Evolutionary conservation across 768 basidiomycete species (phyloP).

Genomic region (Russula griseocarnosa): DNA sequence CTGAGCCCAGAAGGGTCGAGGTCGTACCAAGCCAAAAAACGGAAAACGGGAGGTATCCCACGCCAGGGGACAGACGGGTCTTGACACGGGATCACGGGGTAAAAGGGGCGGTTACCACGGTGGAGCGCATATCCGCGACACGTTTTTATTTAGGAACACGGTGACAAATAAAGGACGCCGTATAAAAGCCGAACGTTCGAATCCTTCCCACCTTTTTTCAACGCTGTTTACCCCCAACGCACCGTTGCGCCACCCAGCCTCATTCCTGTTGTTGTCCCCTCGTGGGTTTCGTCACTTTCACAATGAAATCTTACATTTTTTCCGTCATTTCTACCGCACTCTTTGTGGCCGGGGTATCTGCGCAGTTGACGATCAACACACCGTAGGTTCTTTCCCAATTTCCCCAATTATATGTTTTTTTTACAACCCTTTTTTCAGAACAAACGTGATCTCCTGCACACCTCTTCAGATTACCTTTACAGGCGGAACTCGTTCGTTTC

Average conservation of each 20-base stretch:
- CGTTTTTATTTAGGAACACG: neutral
- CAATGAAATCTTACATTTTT: conserved; percentile 47
- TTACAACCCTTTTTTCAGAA: conserved; percentile 35
- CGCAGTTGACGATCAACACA: conserved; percentile 60
- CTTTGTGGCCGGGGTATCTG: conserved; percentile 42
- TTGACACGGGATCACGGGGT: neutral
- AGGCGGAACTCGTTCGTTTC: conserved; percentile 46
- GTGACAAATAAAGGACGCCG: conserved; percentile 1
- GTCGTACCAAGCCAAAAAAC: neutral
- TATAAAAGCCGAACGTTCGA: conserved; percentile 16
- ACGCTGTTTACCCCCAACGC: conserved; percentile 31
- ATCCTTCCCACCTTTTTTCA: conserved; percentile 25
- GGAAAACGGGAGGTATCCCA: neutral
- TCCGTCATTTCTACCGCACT: conserved; percentile 42
- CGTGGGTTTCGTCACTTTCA: conserved; percentile 29
- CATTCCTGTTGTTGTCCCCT: conserved; percentile 29
- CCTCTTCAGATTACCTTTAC: conserved; percentile 52
- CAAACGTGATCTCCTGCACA: conserved; percentile 51
- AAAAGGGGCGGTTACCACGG: neutral
- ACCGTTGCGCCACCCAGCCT: conserved; percentile 33
- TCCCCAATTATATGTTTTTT: neutral
- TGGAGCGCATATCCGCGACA: neutral
- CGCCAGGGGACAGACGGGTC: neutral
- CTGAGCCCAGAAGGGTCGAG: neutral
- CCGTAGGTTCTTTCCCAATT: conserved; percentile 49